phyloP scores from a whole-genome alignment of 257 asterid genomes.

The Forsythia viridissima region DNA sequence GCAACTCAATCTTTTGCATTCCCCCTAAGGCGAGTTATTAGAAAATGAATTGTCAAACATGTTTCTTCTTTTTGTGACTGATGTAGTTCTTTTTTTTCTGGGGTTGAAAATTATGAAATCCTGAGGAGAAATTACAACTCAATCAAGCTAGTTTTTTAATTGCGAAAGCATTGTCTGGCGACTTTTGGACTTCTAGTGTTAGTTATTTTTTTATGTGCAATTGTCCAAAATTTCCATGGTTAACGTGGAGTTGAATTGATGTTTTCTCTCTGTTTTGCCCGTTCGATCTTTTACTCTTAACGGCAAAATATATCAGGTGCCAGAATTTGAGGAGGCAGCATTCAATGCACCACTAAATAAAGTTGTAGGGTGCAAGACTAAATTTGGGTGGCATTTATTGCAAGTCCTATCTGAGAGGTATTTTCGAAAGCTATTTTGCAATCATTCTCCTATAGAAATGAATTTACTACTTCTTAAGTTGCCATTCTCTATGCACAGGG shows the following conservation, averaged over 20 bases:
- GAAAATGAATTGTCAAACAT: not conserved
- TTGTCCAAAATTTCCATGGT: not conserved
- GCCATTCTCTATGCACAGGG: constrained; percentile 46
- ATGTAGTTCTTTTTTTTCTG: not conserved
- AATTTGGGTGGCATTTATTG: constrained; percentile 95
- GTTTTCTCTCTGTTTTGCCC: constrained; percentile 13
- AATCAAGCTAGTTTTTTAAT: not conserved
- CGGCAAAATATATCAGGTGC: constrained; percentile 60
- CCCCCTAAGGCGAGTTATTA: not conserved
- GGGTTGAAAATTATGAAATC: not conserved
- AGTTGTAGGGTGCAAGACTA: constrained; percentile 80
- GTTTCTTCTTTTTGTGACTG: not conserved
- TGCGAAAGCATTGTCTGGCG: not conserved
- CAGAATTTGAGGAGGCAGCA: constrained; percentile 97
- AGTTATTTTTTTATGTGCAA: not conserved
- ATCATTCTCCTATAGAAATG: constrained; percentile 15
- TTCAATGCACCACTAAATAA: constrained; percentile 72
- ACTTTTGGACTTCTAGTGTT: not conserved
- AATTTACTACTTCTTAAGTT: constrained; percentile 25
- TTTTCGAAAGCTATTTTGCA: constrained; percentile 9
- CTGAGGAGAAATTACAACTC: not conserved
- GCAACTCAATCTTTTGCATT: constrained; percentile 10
- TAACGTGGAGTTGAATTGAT: constrained; percentile 2
- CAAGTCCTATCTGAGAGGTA: constrained; percentile 97
- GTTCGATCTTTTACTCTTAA: constrained; percentile 12